Conservation (phyloP, 805 yeast species). For the Brettanomyces bruxellensis region DNA sequence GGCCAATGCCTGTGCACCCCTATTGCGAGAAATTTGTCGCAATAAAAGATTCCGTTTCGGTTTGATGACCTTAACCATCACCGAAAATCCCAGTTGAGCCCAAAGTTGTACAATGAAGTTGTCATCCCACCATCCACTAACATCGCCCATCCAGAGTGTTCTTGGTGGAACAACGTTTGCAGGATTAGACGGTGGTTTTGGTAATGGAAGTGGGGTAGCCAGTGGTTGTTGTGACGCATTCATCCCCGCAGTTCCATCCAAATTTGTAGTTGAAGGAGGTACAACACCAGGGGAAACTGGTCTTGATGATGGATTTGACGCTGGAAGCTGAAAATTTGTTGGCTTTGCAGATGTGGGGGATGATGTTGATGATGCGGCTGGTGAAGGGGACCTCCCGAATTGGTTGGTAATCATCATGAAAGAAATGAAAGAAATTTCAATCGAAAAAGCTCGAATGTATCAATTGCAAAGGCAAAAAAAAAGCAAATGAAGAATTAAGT, state of each 20-base stretch:
- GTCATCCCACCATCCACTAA: conserved; percentile 75
- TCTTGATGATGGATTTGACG: too few species aligned
- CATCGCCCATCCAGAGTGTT: conserved; percentile 84
- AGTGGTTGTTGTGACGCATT: neutral
- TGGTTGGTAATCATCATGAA: neutral
- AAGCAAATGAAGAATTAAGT: neutral
- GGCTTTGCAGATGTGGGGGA: neutral
- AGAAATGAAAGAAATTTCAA: neutral
- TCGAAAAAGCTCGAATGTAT: neutral
- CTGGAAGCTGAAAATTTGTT: too few species aligned
- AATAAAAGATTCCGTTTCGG: conserved; percentile 29
- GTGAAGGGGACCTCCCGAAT: neutral
- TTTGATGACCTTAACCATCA: conserved; percentile 59
- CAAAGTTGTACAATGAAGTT: conserved; percentile 49
- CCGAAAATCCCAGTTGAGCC: conserved; percentile 46
- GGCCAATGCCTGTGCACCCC: conserved; percentile 18
- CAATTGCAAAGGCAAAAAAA: neutral
- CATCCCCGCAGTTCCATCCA: too few species aligned
- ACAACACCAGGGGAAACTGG: too few species aligned
- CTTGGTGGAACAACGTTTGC: conserved; percentile 48
- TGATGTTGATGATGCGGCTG: neutral
- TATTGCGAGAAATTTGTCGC: conserved; percentile 22
- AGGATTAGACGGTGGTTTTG: conserved; percentile 45
- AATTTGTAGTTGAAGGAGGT: too few species aligned
- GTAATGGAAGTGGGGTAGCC: conserved; percentile 24